Evolutionary conservation across 2,329 filamentous ascomycete genomes (phyloP).

Genomic region (Lachnellula occidentalis): DNA sequence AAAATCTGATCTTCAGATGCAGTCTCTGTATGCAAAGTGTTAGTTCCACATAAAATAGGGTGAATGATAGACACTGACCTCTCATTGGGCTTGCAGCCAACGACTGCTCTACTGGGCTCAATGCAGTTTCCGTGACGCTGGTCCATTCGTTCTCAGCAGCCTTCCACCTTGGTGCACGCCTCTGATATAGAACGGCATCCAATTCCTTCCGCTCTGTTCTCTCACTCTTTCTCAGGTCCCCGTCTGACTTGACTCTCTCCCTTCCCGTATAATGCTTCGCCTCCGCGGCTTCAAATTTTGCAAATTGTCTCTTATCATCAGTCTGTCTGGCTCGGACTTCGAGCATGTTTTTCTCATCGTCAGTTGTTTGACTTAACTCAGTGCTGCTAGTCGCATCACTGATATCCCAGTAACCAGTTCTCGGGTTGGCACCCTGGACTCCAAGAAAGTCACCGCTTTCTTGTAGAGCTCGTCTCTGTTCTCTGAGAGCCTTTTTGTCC

Average conservation of each 20-base stretch:
- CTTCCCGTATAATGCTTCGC: conserved; percentile 30
- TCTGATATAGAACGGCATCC: conserved; percentile 42
- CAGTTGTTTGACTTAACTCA: conserved; percentile 21
- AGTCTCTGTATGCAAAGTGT: conserved; percentile 5
- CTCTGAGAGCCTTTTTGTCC: conserved; percentile 22
- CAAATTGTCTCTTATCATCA: conserved; percentile 5
- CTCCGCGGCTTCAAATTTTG: conserved; percentile 32
- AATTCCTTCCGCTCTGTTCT: conserved; percentile 35
- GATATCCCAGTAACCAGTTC: conserved; percentile 48
- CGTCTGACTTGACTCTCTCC: conserved; percentile 30
- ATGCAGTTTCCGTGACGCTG: conserved; percentile 38
- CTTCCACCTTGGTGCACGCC: conserved; percentile 30
- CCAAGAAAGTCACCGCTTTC: conserved; percentile 54
- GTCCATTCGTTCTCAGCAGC: conserved; percentile 22
- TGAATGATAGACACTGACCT: conserved; percentile 33
- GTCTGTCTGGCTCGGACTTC: conserved; percentile 12
- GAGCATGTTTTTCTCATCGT: conserved; percentile 32
- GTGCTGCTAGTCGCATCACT: conserved; percentile 37
- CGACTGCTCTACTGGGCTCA: conserved; percentile 28
- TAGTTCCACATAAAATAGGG: conserved; percentile 18
- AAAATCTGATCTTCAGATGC: conserved; percentile 14
- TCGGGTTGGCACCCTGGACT: conserved; percentile 53
- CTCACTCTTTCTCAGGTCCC: conserved; percentile 38
- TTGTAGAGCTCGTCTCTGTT: conserved; percentile 42
- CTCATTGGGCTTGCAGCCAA: conserved; percentile 8